These are phyloP conservation scores for Diatrype stigma DNA, from an alignment of 2,329 filamentous ascomycete species.

Conservation along the genomic window DNA sequence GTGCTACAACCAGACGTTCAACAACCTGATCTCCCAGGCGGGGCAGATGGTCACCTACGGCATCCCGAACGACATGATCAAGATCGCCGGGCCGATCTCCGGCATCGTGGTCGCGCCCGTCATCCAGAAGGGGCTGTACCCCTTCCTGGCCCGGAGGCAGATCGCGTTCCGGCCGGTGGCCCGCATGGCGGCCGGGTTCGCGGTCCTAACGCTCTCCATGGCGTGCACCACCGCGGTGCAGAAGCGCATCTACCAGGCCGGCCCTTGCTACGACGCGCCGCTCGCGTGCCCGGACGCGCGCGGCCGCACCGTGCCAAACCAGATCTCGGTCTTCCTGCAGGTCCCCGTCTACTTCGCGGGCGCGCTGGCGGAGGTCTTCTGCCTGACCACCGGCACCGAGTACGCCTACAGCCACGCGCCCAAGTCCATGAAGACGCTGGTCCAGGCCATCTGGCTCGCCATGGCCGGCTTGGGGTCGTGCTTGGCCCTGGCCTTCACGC, in stretches of 20 bases:
- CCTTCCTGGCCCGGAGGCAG: neutral
- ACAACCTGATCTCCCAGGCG: slow-evolving; percentile 52
- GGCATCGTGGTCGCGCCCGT: neutral
- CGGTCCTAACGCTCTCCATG: slow-evolving; percentile 29
- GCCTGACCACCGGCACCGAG: slow-evolving; percentile 9
- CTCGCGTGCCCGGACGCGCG: slow-evolving; percentile 22
- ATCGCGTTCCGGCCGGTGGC: neutral
- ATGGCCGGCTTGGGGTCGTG: slow-evolving; percentile 3
- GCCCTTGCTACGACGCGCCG: slow-evolving; percentile 14
- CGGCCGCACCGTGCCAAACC: slow-evolving; percentile 18
- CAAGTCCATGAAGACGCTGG: slow-evolving; percentile 5
- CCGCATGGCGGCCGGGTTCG: neutral
- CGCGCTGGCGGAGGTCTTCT: slow-evolving; percentile 8
- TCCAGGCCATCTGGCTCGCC: slow-evolving; percentile 6
- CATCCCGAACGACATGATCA: slow-evolving; percentile 30
- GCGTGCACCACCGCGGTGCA: slow-evolving; percentile 46
- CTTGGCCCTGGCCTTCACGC: slow-evolving; percentile 9
- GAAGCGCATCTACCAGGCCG: slow-evolving; percentile 30
- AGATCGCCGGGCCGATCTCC: neutral
- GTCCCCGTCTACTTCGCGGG: slow-evolving; percentile 31
- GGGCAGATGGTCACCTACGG: slow-evolving; percentile 48
- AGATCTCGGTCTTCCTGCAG: slow-evolving; percentile 36
- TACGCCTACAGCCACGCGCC: slow-evolving; percentile 10
- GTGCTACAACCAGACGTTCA: slow-evolving; percentile 50
- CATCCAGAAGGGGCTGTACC: neutral